Evolutionary conservation across 176 grass and related monocot genomes (phyloP), one percentile per base, ranked within the genome.

Genomic region (Aegilops bicornis): DNA sequence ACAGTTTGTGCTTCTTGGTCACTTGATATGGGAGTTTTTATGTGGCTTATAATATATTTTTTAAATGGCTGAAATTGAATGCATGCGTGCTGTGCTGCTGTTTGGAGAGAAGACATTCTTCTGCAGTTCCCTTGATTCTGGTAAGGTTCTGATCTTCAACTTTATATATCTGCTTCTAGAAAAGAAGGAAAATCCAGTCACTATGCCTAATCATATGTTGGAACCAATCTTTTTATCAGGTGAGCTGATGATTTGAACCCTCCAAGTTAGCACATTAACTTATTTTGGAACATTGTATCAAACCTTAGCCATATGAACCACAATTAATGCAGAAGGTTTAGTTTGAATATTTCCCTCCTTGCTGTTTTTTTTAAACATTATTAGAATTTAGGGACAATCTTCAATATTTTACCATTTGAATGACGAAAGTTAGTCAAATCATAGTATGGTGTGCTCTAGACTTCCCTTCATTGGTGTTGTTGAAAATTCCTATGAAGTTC

Each of bases 341-440:
- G 70, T 20, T 20, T 30, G 20, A 63, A 54, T 54, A 54, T 19
- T 54, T 5, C 6, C 50, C 50, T 54, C 50, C 16, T 54, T 54
- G 2, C 50, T 54, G 0, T 64, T 61, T 84, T 81, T 54, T 54
- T 54, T 16, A 19, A 54, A 19, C 50, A 54, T 29, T 59, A 36
- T 22, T 73, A 36, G 73, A 23, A 35, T 81, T 69, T 59, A 13
- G 23, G n/a, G 33, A 37, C 6, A 19, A 31, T 67, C 6, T 52
- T 84, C n/a, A 80, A 31, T 33, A 69, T 62, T 69, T 83, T 27
- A 36, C 54, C 27, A 88, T 48, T 86, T 94, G 90, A 89, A 89
- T 92, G 95, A 97, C 84, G 89, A 84, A 88, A 92, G 86, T 85
- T 97, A 94, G 87, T 90, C 87, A 94, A 97, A 92, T 89, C 90